Evolutionary conservation across 2,329 filamentous ascomycete species (phyloP).

Genomic region (Alternaria rosae): DNA sequence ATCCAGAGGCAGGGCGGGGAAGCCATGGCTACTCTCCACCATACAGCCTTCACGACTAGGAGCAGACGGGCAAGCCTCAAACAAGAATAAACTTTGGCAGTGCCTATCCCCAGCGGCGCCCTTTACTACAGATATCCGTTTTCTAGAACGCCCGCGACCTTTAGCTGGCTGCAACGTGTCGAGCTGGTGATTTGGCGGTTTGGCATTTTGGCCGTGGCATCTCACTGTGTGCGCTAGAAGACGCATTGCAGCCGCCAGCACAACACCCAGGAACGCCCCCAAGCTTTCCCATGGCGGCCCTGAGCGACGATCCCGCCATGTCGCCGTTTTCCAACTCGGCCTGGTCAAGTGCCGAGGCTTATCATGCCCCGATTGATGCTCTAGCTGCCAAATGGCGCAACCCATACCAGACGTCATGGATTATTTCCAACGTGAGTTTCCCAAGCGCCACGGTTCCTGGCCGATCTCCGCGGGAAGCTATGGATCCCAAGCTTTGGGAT

Average conservation of each 20-base stretch:
- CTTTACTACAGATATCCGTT: not conserved
- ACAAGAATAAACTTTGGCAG: not conserved
- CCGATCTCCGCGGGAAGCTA: constrained; percentile 22
- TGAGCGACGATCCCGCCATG: constrained; percentile 5
- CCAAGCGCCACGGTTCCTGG: constrained; percentile 25
- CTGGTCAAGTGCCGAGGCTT: constrained; percentile 9
- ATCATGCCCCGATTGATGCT: constrained; percentile 16
- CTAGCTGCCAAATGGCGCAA: constrained; percentile 26
- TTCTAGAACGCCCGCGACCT: not conserved
- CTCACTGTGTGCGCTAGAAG: constrained; percentile 6
- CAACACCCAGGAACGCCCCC: constrained; percentile 14
- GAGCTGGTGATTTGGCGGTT: not conserved
- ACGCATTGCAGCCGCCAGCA: constrained; percentile 19
- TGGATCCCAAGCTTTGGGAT: constrained; percentile 15
- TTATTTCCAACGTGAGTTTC: constrained; percentile 34
- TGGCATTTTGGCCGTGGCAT: not conserved
- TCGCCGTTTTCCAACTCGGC: not conserved
- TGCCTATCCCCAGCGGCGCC: not conserved
- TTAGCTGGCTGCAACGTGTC: not conserved
- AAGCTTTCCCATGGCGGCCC: constrained; percentile 5
- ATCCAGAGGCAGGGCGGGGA: constrained; percentile 25
- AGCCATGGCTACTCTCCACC: constrained; percentile 15
- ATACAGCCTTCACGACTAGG: constrained; percentile 9
- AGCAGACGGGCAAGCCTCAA: not conserved
- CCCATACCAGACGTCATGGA: constrained; percentile 36